Evolutionary conservation across 305 asterid genomes (phyloP).

Genomic region (Solanum hybrid): DNA sequence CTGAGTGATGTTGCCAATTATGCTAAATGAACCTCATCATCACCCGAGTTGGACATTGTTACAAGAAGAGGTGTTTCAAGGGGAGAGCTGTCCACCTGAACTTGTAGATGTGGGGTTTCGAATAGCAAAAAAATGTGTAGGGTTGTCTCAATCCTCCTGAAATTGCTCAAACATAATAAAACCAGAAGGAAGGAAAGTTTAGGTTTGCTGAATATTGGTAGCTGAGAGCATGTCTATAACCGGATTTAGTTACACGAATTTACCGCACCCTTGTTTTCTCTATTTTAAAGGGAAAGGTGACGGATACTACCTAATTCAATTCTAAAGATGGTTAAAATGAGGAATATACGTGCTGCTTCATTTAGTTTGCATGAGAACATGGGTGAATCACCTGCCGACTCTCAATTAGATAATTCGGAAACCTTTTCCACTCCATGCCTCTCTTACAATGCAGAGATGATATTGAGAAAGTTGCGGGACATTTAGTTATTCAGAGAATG

Average conservation of each 20-base stretch:
- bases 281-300: neutral
- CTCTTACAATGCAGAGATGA: too few species aligned
- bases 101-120: constrained; percentile 1
- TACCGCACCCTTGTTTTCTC: neutral
- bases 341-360: too few species aligned
- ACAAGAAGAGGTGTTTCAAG: neutral
- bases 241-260: neutral
- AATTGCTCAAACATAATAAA: neutral
- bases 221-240: neutral
- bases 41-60: constrained; percentile 11
- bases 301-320: too few species aligned
- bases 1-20: neutral
- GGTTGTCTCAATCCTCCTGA: neutral
- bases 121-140: neutral
- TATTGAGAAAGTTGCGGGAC: too few species aligned
- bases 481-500: too few species aligned
- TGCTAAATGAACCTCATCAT: neutral
- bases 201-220: neutral
- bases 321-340: too few species aligned
- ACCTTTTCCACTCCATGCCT: too few species aligned
- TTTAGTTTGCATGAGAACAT: too few species aligned
- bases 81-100: constrained; percentile 1
- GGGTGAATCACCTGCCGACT: too few species aligned
- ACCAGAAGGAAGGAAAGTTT: neutral
- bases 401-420: too few species aligned